These are phyloP conservation scores for Xylariaceae sp. DNA, from an alignment of 2,329 filamentous ascomycete genomes.

Conservation along the genomic window DNA sequence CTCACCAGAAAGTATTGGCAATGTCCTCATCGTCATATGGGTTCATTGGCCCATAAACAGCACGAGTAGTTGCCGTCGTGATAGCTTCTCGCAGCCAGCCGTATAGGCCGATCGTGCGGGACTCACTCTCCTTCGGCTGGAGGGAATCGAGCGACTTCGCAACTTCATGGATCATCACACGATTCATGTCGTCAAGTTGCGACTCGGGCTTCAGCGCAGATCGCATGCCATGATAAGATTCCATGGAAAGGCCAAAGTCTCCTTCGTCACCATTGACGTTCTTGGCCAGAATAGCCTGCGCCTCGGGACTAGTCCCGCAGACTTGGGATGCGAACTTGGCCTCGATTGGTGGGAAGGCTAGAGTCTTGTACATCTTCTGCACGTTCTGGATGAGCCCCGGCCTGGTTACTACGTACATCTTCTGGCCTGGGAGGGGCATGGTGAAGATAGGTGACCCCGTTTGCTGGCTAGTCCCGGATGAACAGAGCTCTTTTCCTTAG, in stretches of 20 bases:
- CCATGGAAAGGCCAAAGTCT: conserved; percentile 27
- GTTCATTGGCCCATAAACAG: conserved; percentile 38
- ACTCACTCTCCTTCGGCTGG: conserved; percentile 8
- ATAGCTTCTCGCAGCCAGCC: conserved; percentile 27
- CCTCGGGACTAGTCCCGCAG: conserved; percentile 24
- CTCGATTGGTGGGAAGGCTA: conserved; percentile 35
- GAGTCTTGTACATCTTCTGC: conserved; percentile 32
- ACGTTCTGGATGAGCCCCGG: conserved; percentile 31
- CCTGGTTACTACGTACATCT: conserved; percentile 37
- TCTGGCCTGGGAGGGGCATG: conserved; percentile 34
- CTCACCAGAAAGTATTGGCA: conserved; percentile 32
- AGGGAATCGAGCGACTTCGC: conserved; percentile 16
- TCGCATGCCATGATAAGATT: conserved; percentile 30
- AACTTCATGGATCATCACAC: conserved; percentile 28
- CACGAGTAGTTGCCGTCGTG: conserved; percentile 32
- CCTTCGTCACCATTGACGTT: conserved; percentile 34
- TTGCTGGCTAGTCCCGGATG: conserved; percentile 14
- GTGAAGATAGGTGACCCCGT: conserved; percentile 33
- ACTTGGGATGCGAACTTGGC: conserved; percentile 28
- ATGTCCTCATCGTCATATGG: conserved; percentile 32
- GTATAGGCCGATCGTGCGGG: conserved; percentile 15
- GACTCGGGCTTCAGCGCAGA: conserved; percentile 27
- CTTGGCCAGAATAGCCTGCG: conserved; percentile 23
- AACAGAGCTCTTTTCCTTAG: too few relatives aligned
- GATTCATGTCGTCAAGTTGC: conserved; percentile 31